phyloP scores from a whole-genome alignment of 2,329 filamentous ascomycete species.

The Curvularia hawaiiensis region DNA sequence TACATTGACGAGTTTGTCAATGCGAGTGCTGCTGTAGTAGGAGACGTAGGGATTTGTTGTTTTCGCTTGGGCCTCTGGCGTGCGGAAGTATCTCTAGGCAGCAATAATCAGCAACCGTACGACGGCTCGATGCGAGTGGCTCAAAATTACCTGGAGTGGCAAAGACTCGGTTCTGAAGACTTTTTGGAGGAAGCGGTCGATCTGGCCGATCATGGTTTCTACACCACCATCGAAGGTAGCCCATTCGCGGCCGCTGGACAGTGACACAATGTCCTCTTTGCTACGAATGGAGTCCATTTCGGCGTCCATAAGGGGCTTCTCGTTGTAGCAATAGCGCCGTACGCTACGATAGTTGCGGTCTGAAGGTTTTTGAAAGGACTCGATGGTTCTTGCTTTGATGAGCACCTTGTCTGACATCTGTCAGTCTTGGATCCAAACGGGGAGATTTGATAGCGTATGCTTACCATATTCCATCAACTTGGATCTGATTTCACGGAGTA shows the following conservation, averaged over 20 bases:
- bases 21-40: conserved; percentile 45
- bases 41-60: conserved; percentile 42
- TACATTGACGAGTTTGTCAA: conserved; percentile 49
- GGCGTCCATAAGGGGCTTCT: conserved; percentile 44
- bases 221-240: conserved; percentile 49
- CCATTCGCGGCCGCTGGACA: conserved; percentile 49
- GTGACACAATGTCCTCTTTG: conserved; percentile 50
- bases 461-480: conserved; percentile 46
- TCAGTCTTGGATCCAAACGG: conserved; percentile 1
- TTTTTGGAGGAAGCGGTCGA: conserved; percentile 31
- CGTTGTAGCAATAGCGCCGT: conserved; percentile 43
- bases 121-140: background rate
- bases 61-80: conserved; percentile 47
- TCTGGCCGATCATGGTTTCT: conserved; percentile 39
- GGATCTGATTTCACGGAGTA: conserved; percentile 39
- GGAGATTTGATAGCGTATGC: background rate
- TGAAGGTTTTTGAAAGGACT: conserved; percentile 48
- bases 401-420: conserved; percentile 41
- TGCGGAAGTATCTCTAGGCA: conserved; percentile 45
- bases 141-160: conserved; percentile 31
- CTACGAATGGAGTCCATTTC: conserved; percentile 46
- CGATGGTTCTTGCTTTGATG: conserved; percentile 46
- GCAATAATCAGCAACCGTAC: background rate
- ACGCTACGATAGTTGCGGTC: conserved; percentile 49
- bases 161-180: conserved; percentile 27